Evolutionary conservation across 106 monocot genomes (phyloP), one percentile per base, ranked within the genome.

Genomic region (Cymbidium sinense): DNA sequence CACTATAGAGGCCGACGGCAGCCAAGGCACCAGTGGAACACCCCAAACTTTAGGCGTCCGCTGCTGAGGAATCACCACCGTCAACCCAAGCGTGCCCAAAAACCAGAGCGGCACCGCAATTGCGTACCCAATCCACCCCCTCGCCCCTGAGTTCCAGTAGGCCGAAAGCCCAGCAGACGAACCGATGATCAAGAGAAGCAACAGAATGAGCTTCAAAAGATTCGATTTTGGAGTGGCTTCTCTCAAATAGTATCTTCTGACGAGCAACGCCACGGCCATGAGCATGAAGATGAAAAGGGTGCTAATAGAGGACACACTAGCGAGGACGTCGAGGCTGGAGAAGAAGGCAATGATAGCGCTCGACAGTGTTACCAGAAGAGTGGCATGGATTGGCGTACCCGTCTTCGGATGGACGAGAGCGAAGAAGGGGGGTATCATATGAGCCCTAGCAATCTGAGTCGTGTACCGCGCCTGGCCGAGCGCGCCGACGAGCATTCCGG

Each of bases 281-380:
- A 83, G 73, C 83, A 83, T 83, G 50, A 83, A 83, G 44, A 83
- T 83, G 44, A 83, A 83, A 35, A 83, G 83, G 2, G 83, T 83
- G 51, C 83, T 83, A 28, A 83, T 73, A 27, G 83, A 83, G 1
- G 78, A 54, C 17, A 83, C 30, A 41, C 78, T 67, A 0, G 83
- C 73, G 23, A 83, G 39, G 1, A 83, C 78, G 21, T 75, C 74
- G 17, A 83, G 74, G 75, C 83, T 75, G 50, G 83, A 83, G 73
- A 83, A 83, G 25, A 83, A 50, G 50, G 64, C 78, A 25, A 83
- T 78, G 78, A 54, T 30, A 41, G 83, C 41, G 35, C 78, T 78
- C 9, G 73, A 78, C 17, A 83, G 31, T 0, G 83, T 78, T 15
- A 83, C 75, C 8, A 83, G 65, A 47, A 79, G 34, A 13, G 78